A percentile compares a stretch with the other conserved stretches of the same genome.
These are phyloP conservation scores for Dictyophora rubrovolvata DNA, from an alignment of 768 basidiomycete genomes.

Conservation along the genomic window DNA sequence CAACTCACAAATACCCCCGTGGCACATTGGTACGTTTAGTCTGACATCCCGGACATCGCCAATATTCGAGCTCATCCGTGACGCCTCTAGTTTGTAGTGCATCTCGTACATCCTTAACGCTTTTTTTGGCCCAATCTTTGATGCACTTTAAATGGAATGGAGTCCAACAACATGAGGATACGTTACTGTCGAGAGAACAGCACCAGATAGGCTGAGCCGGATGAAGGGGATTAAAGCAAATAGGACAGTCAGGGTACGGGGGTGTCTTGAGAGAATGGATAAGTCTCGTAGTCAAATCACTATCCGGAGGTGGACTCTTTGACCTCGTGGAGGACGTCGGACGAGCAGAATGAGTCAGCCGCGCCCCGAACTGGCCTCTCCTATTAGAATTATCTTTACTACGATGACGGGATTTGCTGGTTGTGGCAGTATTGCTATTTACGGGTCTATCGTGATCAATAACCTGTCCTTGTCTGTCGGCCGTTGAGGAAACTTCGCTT, in stretches of 20 bases:
- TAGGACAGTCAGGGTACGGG: slow-evolving; percentile 71
- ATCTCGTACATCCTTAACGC: slow-evolving; percentile 58
- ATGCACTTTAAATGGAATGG: slow-evolving; percentile 90
- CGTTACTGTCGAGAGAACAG: slow-evolving; percentile 58
- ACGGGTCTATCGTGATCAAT: no score
- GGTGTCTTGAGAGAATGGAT: slow-evolving; percentile 54
- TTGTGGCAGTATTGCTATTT: neutral
- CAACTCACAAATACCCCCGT: slow-evolving; percentile 51
- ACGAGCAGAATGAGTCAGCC: neutral
- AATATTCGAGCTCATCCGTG: slow-evolving; percentile 52
- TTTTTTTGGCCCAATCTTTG: slow-evolving; percentile 77
- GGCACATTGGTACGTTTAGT: slow-evolving; percentile 61
- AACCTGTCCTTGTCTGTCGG: no score
- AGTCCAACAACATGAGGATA: slow-evolving; percentile 66
- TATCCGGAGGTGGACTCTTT: slow-evolving; percentile 4
- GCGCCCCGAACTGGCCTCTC: slow-evolving; percentile 6
- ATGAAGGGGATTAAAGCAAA: slow-evolving; percentile 72
- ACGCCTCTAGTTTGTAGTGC: slow-evolving; percentile 43
- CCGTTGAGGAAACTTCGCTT: neutral
- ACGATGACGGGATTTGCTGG: neutral
- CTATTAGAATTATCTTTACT: neutral
- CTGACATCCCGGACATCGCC: slow-evolving; percentile 94
- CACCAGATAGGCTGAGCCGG: slow-evolving; percentile 83
- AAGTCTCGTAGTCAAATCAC: slow-evolving; percentile 65
- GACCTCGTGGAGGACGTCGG: neutral